Evolutionary conservation across 768 basidiomycete species (phyloP).

Genomic region (Lactarius tabidus): DNA sequence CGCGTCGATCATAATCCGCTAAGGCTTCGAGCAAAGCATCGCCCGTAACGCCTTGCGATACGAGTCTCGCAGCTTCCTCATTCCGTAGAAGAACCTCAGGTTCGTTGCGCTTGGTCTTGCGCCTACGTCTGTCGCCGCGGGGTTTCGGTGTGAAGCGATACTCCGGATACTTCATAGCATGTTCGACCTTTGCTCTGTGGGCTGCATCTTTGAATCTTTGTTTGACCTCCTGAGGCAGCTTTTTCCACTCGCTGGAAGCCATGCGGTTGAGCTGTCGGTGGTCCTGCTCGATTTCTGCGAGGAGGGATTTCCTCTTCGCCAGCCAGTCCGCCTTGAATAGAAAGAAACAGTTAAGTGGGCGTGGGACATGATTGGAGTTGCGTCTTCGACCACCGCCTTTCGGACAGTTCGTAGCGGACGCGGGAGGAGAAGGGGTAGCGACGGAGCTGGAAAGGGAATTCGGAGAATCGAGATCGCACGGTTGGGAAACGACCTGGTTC

Average conservation of each 20-base stretch:
- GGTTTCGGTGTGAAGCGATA: conserved; percentile 26
- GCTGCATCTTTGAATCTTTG: conserved; percentile 27
- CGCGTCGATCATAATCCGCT: conserved; percentile 12
- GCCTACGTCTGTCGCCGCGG: conserved; percentile 9
- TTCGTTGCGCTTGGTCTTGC: conserved; percentile 22
- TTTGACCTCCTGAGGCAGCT: conserved; percentile 24
- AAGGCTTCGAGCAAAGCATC: conserved; percentile 10
- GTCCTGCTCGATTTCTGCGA: conserved; percentile 27
- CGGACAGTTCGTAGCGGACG: not conserved
- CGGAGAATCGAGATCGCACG: not conserved
- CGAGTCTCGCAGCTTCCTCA: conserved; percentile 17
- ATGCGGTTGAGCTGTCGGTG: conserved; percentile 28
- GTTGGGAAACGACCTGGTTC: not conserved
- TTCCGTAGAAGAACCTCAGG: conserved; percentile 18
- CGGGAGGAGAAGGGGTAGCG: not conserved
- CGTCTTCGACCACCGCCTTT: conserved; percentile 8
- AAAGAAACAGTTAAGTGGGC: conserved; percentile 30
- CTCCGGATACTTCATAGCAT: conserved; percentile 27
- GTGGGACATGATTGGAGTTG: conserved; percentile 21
- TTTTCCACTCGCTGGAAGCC: conserved; percentile 29
- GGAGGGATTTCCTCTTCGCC: conserved; percentile 16
- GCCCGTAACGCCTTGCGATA: conserved; percentile 15
- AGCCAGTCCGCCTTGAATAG: conserved; percentile 32
- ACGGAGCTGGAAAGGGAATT: not conserved
- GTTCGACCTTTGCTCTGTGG: conserved; percentile 25